These are phyloP conservation scores for Moniliophthora roreri DNA, from an alignment of 1,284 basidiomycete species.

Conservation along the genomic window DNA sequence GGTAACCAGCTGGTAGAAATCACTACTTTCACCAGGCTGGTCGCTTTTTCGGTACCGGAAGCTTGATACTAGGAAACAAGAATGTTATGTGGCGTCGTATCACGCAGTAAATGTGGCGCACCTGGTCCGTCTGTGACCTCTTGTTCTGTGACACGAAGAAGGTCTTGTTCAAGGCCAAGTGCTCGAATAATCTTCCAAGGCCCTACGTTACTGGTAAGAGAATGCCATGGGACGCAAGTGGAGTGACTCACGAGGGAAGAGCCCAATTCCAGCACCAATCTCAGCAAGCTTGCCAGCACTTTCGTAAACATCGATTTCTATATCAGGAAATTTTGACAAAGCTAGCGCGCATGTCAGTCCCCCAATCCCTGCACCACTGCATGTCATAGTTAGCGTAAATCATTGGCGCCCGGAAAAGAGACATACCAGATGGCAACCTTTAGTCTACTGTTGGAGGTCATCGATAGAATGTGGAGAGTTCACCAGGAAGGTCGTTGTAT, in stretches of 20 bases:
- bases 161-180: constrained; percentile 47
- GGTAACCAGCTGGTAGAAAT: constrained; percentile 45
- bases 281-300: constrained; percentile 33
- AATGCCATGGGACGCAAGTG: neutral
- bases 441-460: constrained; percentile 11
- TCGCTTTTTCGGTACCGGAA: constrained; percentile 54
- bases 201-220: constrained; percentile 16
- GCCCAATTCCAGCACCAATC: constrained; percentile 46
- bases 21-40: constrained; percentile 38
- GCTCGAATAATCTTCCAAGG: constrained; percentile 48
- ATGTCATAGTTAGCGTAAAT: neutral
- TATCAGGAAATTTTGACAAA: constrained; percentile 34
- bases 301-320: constrained; percentile 44
- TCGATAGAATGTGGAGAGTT: neutral
- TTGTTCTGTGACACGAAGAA: constrained; percentile 38
- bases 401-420: neutral
- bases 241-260: constrained; percentile 46
- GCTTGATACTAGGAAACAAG: constrained; percentile 30
- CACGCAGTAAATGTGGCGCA: constrained; percentile 17
- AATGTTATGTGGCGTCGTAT: neutral
- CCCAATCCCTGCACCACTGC: constrained; percentile 38
- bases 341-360: constrained; percentile 36
- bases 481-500: neutral
- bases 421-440: constrained; percentile 19
- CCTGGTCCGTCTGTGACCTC: constrained; percentile 37